Evolutionary conservation across 495 filamentous ascomycete genomes (phyloP), one percentile per base, ranked within the genome.

Genomic region (Cercophora sp.): DNA sequence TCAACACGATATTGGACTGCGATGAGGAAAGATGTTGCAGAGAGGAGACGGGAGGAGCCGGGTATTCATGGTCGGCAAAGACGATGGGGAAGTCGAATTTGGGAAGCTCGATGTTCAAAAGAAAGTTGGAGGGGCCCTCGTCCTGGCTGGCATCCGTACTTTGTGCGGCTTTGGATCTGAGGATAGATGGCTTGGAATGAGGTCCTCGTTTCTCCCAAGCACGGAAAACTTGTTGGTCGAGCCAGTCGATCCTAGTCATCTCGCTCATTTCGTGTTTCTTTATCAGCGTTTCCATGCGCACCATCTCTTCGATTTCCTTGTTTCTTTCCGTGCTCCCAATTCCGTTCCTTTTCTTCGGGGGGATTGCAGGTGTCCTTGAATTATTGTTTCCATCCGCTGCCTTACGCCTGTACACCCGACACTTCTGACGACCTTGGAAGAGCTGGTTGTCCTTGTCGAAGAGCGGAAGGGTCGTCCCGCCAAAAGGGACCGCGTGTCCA

Each of bases 201-300:
- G 80, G 60, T 43, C 85, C 83, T 49, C 84, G 78, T 70, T 85
- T 90, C 67, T 94, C 90, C 43, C 93, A 76, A 36, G 85, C 84
- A 32, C 90, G 85, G 63, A 95, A 96, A 5, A 95, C 89, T 52
- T 97, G 75, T 56, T 91, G 86, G 63, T 99, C 93, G 44, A 99
- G 79, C 93, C 93, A 97, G 63, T 94, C 90, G 37, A 93, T 85
- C 13, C 88, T 80, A 2, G 87, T 84, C 11, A 99, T 91, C 60
- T 97, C 92, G 19, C 89, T 89, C 84, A 96, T 93, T 64, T 99
- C 93, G 60, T 96, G 94, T 66, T 96, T 94, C 72, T 99, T 99
- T 60, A 99, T 86, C 40, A 96, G 62, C 46, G 82, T 84, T 64
- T 95, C 89, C 35, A 96, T 75, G 13, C 91, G 76, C 53, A 93